Conservation (phyloP, 1,284 basidiomycete species). For the Macrocystidia cucumis region DNA sequence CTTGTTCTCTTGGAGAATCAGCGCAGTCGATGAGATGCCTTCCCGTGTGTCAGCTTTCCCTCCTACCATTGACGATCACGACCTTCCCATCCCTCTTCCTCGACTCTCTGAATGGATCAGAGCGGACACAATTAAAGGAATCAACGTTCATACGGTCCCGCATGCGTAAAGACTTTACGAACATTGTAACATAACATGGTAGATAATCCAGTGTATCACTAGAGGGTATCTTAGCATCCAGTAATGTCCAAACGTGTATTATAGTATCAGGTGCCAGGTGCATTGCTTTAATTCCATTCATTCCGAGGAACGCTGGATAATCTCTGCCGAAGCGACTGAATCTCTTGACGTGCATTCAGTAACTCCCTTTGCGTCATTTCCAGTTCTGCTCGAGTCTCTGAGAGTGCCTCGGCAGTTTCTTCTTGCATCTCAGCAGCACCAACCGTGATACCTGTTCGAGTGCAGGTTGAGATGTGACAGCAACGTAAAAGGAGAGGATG, state of each 20-base stretch:
- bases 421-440: conserved; percentile 67
- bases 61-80: conserved; percentile 33
- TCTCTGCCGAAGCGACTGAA: conserved; percentile 26
- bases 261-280: conserved; percentile 6
- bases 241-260: background rate
- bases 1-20: conserved; percentile 19
- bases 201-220: background rate
- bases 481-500: background rate
- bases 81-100: conserved; percentile 48
- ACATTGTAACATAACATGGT: background rate
- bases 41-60: conserved; percentile 27
- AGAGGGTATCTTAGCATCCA: conserved; percentile 1
- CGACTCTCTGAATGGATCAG: conserved; percentile 47
- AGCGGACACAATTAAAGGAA: conserved; percentile 29
- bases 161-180: conserved; percentile 7
- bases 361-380: conserved; percentile 31
- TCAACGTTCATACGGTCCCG: conserved; percentile 13
- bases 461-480: conserved; percentile 7
- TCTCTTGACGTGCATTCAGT: conserved; percentile 25
- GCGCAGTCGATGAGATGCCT: conserved; percentile 14
- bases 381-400: conserved; percentile 38
- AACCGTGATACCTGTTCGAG: conserved; percentile 53
- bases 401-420: conserved; percentile 37
- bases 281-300: too few relatives aligned
- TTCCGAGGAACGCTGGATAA: too few relatives aligned